These are phyloP conservation scores for Escovopsis sp. DNA, from an alignment of 2,329 filamentous ascomycete species.

Conservation along the genomic window DNA sequence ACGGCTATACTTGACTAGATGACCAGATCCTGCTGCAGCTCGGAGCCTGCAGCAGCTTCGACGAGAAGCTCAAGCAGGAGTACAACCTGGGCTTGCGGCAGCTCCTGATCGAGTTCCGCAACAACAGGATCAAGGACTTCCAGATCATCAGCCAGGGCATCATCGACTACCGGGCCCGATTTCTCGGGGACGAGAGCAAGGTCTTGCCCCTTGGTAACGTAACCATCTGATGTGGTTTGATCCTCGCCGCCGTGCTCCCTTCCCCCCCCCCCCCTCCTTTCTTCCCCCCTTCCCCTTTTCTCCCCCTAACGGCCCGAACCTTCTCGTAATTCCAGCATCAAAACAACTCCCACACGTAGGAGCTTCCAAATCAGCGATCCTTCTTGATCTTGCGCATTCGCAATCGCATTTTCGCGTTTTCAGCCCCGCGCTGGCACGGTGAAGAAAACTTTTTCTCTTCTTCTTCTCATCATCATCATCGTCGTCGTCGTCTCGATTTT, in stretches of 20 bases:
- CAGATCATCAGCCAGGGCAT: constrained; percentile 52
- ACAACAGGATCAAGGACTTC: constrained; percentile 49
- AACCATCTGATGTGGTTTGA: constrained; percentile 15
- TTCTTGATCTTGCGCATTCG: too few species aligned
- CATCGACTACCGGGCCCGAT: constrained; percentile 49
- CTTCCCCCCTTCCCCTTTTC: background rate
- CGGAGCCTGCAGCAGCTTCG: constrained; percentile 50
- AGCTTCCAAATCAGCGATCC: too few species aligned
- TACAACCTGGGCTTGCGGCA: constrained; percentile 49
- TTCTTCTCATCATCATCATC: too few species aligned
- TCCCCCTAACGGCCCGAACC: background rate
- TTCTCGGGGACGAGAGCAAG: constrained; percentile 49
- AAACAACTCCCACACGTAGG: too few species aligned
- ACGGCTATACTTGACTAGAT: constrained; percentile 39
- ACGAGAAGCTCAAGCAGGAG: constrained; percentile 42
- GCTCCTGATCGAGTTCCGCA: constrained; percentile 45
- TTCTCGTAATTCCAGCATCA: too few species aligned
- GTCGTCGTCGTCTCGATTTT: too few species aligned
- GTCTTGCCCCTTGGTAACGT: constrained; percentile 43
- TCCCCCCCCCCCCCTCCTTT: background rate
- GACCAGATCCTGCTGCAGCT: constrained; percentile 60
- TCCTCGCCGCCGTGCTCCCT: background rate
- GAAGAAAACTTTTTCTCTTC: too few species aligned
- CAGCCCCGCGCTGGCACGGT: too few species aligned
- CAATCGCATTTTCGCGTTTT: too few species aligned